These are phyloP conservation scores for Gnomoniopsis sp. DNA, from an alignment of 2,329 filamentous ascomycete genomes.

Conservation along the genomic window DNA sequence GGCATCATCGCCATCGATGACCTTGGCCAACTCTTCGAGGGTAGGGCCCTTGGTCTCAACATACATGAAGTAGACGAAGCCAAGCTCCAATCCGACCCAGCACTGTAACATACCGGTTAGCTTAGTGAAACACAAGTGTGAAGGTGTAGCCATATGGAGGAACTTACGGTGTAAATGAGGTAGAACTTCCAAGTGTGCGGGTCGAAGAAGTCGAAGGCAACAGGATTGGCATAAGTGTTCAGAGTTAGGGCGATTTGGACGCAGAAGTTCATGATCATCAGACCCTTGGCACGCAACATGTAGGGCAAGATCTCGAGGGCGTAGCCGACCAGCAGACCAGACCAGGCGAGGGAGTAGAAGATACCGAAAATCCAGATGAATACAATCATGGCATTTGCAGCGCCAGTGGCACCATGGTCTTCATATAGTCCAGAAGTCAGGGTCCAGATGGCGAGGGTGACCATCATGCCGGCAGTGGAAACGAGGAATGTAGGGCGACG, in stretches of 20 bases:
- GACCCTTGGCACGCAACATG: slow-evolving; percentile 47
- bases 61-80: slow-evolving; percentile 53
- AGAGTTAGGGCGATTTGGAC: slow-evolving; percentile 53
- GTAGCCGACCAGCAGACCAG: slow-evolving; percentile 53
- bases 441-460: slow-evolving; percentile 50
- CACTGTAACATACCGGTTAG: slow-evolving; percentile 23
- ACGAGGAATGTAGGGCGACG: slow-evolving; percentile 54
- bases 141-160: not conserved
- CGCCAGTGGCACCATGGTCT: slow-evolving; percentile 31
- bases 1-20: slow-evolving; percentile 62
- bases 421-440: slow-evolving; percentile 44
- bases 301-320: slow-evolving; percentile 49
- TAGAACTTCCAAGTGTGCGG: slow-evolving; percentile 51
- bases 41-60: slow-evolving; percentile 63
- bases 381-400: slow-evolving; percentile 41
- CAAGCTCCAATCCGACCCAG: slow-evolving; percentile 54
- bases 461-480: slow-evolving; percentile 40
- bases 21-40: slow-evolving; percentile 63
- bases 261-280: slow-evolving; percentile 55
- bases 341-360: slow-evolving; percentile 56
- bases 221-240: slow-evolving; percentile 52
- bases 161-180: slow-evolving; percentile 51
- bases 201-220: slow-evolving; percentile 46
- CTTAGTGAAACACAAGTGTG: not conserved
- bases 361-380: slow-evolving; percentile 36